Evolutionary conservation across 139 green algal genomes (phyloP).

Genomic region (Mesostigma viride): DNA sequence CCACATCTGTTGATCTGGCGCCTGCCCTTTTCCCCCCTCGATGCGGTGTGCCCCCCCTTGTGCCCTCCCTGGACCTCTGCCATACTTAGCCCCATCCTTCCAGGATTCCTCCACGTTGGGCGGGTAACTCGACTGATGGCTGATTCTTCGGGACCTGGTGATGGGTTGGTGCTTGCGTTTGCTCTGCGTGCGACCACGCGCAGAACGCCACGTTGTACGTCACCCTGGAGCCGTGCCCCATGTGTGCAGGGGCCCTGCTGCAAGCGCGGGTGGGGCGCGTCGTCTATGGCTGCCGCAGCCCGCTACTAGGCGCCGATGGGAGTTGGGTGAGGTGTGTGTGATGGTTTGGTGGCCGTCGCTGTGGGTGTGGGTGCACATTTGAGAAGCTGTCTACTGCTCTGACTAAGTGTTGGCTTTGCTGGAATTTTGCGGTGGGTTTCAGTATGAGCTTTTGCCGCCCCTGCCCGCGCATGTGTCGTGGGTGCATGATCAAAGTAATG

Average conservation of each 20-base stretch:
- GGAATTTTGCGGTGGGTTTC: conserved; percentile 1
- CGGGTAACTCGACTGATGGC: too few species aligned
- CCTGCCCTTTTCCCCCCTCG: too few species aligned
- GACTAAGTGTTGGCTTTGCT: background rate
- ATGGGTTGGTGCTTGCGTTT: too few species aligned
- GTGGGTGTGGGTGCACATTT: background rate
- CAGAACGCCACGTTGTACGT: conserved; percentile 68
- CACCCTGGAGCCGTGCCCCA: conserved; percentile 86
- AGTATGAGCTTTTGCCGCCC: too few species aligned
- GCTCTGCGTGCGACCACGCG: background rate
- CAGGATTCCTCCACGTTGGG: too few species aligned
- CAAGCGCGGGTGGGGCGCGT: conserved; percentile 59
- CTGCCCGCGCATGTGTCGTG: too few species aligned
- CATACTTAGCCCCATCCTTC: too few species aligned
- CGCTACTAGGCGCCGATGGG: conserved; percentile 63
- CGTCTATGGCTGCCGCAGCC: conserved; percentile 77
- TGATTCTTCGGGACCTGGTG: too few species aligned
- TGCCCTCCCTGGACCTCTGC: too few species aligned
- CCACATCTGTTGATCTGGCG: too few species aligned
- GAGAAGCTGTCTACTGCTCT: background rate
- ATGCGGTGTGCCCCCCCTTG: too few species aligned
- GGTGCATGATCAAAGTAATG: conserved; percentile 6
- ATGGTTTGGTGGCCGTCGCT: background rate
- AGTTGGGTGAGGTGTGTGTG: conserved; percentile 56
- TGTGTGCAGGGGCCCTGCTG: conserved; percentile 86